Base-by-base conservation (phyloP, 1,139 yeast genomes). In the Lizanozyma gosingica region DNA sequence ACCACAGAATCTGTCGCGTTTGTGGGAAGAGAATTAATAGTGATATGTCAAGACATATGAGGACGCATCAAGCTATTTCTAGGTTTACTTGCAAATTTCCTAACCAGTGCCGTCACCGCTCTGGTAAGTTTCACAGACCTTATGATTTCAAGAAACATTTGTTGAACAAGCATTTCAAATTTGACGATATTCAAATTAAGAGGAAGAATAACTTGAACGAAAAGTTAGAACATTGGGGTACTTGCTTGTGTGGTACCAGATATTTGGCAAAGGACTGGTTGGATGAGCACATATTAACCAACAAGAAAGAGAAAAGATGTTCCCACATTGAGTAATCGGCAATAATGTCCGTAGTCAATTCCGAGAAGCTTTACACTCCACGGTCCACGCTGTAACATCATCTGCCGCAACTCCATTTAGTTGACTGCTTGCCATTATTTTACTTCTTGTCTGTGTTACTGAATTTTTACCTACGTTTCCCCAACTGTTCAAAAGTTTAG, bases 131-230 rank as follows among this genome's bases (percentile, higher is more conserved):
- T 59, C 80, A 80, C 59, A 65, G 87, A 37, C 84, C 83, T 2
- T 80, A 80, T 52, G 87, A 80, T 54, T 79, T 67, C 59, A 80
- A 80, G 52, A 80, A 80, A 50, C 87, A 80, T 53, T 59, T 80
- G 45, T 60, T 80, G 35, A 82, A 80, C 53, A 67, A 75, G 39
- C 87, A 80, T 50, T 80, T 80, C 53, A 59, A 57, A 38, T 80
- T 78, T 53, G 76, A 72, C 44, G 70, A 75, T 44, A 67, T 69
- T 4, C 60, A 63, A 33, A 73, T 73, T 8, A 71, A 72, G 38
- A 63, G 67, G 36, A 59, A 69, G 45, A 76, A 76, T 45, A 78
- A 76, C 45, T 58, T 80, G 42, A 67, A 67, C 41, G 79, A 76
- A 43, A 80, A 80, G 54, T 60, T 80, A 35, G 55, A 59, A 32